These are phyloP conservation scores for Backusella morwellensis DNA, from an alignment of 192 early-diverging fungal species.

Conservation along the genomic window DNA sequence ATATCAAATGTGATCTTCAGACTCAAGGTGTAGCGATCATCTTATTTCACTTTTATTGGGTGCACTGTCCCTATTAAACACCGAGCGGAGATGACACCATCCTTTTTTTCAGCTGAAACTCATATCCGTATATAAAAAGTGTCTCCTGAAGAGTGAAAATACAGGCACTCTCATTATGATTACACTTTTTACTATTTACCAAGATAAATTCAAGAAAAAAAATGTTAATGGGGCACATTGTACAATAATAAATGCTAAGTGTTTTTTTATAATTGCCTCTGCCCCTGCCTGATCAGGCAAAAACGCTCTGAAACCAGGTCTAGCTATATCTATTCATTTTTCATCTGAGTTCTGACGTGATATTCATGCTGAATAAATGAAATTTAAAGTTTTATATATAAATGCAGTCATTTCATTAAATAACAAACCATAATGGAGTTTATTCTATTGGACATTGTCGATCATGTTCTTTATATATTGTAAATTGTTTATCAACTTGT, in stretches of 20 bases:
- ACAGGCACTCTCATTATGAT: neutral
- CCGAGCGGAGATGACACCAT: neutral
- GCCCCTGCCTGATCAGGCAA: neutral
- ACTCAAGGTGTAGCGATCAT: neutral
- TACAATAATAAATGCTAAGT: neutral
- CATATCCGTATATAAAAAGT: neutral
- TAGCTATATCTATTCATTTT: neutral
- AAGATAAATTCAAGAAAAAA: neutral
- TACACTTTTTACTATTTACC: neutral
- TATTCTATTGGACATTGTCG: neutral
- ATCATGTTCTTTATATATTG: too few species aligned
- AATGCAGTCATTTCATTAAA: neutral
- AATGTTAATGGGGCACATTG: neutral
- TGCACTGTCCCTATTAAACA: neutral
- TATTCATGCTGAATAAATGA: neutral
- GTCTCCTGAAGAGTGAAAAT: neutral
- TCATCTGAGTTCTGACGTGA: neutral
- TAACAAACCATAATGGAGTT: too few species aligned
- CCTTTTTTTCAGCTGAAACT: neutral
- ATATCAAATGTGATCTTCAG: neutral
- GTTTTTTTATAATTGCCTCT: too few species aligned
- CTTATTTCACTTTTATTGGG: neutral
- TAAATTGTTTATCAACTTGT: too few species aligned
- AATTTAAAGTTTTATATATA: neutral
- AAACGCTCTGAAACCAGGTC: neutral